A percentile compares a stretch with the other conserved stretches of the same genome.
Evolutionary conservation across 257 asterid genomes (phyloP).

Genomic region (Salvia miltiorrhiza): DNA sequence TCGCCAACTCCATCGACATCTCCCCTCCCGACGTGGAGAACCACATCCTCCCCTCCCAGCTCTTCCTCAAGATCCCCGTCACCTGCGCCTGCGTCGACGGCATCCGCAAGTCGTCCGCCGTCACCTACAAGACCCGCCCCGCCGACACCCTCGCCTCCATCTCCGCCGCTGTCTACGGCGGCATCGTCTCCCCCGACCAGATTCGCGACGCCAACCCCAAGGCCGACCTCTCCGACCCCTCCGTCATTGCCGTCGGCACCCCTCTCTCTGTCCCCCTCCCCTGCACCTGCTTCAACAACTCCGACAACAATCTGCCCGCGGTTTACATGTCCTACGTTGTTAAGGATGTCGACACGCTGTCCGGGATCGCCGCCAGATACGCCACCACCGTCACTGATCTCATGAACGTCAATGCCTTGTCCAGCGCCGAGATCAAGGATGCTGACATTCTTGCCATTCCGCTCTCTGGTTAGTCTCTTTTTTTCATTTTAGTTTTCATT

Average conservation of each 20-base stretch:
- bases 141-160: slow-evolving; percentile 69
- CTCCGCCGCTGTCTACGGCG: slow-evolving; percentile 57
- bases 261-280: slow-evolving; percentile 71
- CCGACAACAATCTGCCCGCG: slow-evolving; percentile 77
- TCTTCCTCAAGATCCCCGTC: slow-evolving; percentile 71
- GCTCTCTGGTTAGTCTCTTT: slow-evolving; percentile 50
- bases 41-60: slow-evolving; percentile 81
- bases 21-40: slow-evolving; percentile 85
- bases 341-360: slow-evolving; percentile 55
- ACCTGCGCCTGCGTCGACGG: slow-evolving; percentile 84
- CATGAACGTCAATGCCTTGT: slow-evolving; percentile 78
- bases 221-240: slow-evolving; percentile 63
- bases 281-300: slow-evolving; percentile 89
- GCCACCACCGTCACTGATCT: slow-evolving; percentile 78
- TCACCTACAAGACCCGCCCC: slow-evolving; percentile 71
- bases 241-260: slow-evolving; percentile 61
- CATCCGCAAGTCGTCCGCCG: slow-evolving; percentile 65
- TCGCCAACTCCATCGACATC: slow-evolving; percentile 73
- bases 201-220: slow-evolving; percentile 68
- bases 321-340: slow-evolving; percentile 87
- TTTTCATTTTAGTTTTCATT: neutral
- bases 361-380: slow-evolving; percentile 68
- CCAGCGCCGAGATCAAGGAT: slow-evolving; percentile 53
- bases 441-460: slow-evolving; percentile 95
- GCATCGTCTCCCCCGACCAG: slow-evolving; percentile 87